Evolutionary conservation across 768 basidiomycete species (phyloP).

Genomic region (Tremella fuciformis): DNA sequence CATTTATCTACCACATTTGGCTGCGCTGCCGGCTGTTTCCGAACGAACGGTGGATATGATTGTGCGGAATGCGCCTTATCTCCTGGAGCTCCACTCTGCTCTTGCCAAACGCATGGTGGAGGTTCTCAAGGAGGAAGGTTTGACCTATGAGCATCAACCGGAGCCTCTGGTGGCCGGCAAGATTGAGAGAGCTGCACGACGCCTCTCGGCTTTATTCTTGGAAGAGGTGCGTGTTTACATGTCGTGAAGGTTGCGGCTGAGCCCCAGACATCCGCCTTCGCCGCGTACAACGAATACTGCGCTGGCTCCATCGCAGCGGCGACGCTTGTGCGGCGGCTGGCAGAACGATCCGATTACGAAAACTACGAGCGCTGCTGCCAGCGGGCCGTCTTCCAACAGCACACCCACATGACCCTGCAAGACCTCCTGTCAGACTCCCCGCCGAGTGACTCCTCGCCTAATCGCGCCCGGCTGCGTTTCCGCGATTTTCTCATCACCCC

Average conservation of each 20-base stretch:
- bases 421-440: slow-evolving; percentile 33
- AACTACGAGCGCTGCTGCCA: slow-evolving; percentile 77
- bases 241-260: slow-evolving; percentile 1
- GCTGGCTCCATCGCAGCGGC: slow-evolving; percentile 79
- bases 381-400: slow-evolving; percentile 53
- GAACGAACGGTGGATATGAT: slow-evolving; percentile 31
- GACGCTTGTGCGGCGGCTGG: slow-evolving; percentile 66
- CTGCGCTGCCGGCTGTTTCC: slow-evolving; percentile 40
- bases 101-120: slow-evolving; percentile 46
- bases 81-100: slow-evolving; percentile 40
- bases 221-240: slow-evolving; percentile 34
- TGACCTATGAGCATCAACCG: slow-evolving; percentile 26
- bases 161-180: slow-evolving; percentile 20
- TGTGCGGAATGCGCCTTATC: slow-evolving; percentile 39
- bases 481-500: slow-evolving; percentile 94
- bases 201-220: slow-evolving; percentile 45
- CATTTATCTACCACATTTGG: slow-evolving; percentile 49
- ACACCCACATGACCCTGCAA: slow-evolving; percentile 43
- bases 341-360: slow-evolving; percentile 75
- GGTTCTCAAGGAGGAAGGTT: slow-evolving; percentile 45
- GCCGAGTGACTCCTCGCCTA: slow-evolving; percentile 14
- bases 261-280: slow-evolving; percentile 67
- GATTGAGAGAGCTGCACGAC: slow-evolving; percentile 39
- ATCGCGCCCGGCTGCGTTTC: slow-evolving; percentile 51
- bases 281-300: slow-evolving; percentile 81